Evolutionary conservation across 495 filamentous ascomycete species (phyloP).

Genomic region (Aspergillus mulundensis): DNA sequence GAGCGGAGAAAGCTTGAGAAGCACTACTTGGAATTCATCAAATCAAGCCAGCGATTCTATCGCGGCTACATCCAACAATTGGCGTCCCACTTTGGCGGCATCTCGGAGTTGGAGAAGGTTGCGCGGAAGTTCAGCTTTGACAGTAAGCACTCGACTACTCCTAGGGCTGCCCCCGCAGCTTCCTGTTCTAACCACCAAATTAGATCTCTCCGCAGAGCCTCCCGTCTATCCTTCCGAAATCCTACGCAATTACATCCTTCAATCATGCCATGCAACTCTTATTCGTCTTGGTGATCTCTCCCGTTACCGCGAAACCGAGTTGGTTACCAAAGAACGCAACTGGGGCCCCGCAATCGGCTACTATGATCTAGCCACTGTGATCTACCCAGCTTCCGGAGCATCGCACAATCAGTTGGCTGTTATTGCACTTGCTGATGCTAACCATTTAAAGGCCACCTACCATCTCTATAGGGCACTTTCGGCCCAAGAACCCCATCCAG

Average conservation of each 20-base stretch:
- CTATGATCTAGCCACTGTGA: conserved; percentile 74
- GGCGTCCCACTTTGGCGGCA: conserved; percentile 64
- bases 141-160: conserved; percentile 41
- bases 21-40: conserved; percentile 78
- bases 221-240: conserved; percentile 41
- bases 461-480: conserved; percentile 81
- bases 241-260: conserved; percentile 54
- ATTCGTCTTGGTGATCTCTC: conserved; percentile 88
- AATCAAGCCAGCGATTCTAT: conserved; percentile 82
- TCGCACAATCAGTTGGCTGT: conserved; percentile 89
- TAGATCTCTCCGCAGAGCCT: conserved; percentile 37
- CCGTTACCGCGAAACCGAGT: conserved; percentile 77
- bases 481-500: conserved; percentile 65
- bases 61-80: conserved; percentile 75
- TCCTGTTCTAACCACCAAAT: conserved; percentile 17
- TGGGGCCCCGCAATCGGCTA: conserved; percentile 81
- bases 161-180: too few relatives aligned
- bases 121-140: conserved; percentile 63
- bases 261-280: conserved; percentile 77
- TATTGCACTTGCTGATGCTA: conserved; percentile 67
- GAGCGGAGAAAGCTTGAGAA: conserved; percentile 75
- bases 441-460: conserved; percentile 80
- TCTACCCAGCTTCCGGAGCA: conserved; percentile 73
- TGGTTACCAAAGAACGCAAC: conserved; percentile 59
- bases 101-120: conserved; percentile 68